Evolutionary conservation across 768 basidiomycete genomes (phyloP), one percentile per base, ranked within the genome.

Genomic region (Pluteus cervinus): DNA sequence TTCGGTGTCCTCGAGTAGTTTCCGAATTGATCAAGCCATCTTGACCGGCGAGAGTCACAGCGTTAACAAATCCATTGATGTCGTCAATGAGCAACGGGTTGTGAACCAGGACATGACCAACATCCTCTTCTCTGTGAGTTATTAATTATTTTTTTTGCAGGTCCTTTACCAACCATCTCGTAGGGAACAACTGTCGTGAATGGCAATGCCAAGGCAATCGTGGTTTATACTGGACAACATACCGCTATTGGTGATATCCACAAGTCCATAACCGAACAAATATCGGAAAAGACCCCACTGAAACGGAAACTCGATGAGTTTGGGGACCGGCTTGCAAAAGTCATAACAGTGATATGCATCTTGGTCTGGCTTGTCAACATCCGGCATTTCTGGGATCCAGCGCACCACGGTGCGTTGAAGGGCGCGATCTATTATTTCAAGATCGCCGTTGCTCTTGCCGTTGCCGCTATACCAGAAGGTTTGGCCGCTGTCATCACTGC

Each of bases 401-500:
- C 86, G 17, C 94, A 99, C 55, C 86, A 86, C 47, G 88, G 93
- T 33, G 78, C 65, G 31, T 68, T 97, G 52, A 91, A 91, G 56
- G 94, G 94, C 28, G 94, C 94, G 0, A 78, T 99, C 37, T 98
- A 97, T 61, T 99, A 99, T 65, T 89, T 99, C 75, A 99, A 99
- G 66, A 97, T 99, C 55, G 94, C 94, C 24, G 96, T 99, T 29
- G 92, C 96, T 4, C 69, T 99, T 30, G 94, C 96, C n/a, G 94
- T 99, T 26, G 94, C 94, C 41, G 94, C 94, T 26, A 99, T 98
- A 54, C 94, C 96, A 0, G 94, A 99, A 62, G 94, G 94, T 42
- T 66, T 99, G n/a, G 92, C 94, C 24, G 93, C 92, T 35, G 94
- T 99, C 41, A 96, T 98, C 54, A 99, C 94, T 6, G 92, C 92